These are phyloP conservation scores for Paramecium pentaurelia DNA, from an alignment of 73 alveolate genomes.

Conservation along the genomic window DNA sequence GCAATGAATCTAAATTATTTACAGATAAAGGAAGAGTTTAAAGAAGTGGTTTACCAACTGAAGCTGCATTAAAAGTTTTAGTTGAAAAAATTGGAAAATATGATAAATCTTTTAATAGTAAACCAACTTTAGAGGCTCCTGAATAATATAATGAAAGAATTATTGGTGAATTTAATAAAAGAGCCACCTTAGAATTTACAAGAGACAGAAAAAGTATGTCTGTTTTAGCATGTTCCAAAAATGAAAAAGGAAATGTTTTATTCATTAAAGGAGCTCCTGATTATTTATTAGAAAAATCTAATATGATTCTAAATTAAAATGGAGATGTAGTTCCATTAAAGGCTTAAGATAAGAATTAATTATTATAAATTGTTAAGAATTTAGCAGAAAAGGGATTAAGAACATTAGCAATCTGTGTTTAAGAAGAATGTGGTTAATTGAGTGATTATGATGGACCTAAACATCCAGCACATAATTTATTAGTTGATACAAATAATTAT, in stretches of 20 bases:
- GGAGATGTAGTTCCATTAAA: constrained; percentile 54
- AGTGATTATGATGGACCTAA: constrained; percentile 69
- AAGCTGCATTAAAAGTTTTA: constrained; percentile 87
- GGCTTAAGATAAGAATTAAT: background rate
- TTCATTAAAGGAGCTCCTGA: constrained; percentile 96
- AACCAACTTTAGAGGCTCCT: constrained; percentile 15
- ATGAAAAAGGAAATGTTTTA: constrained; percentile 79
- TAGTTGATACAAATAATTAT: constrained; percentile 64
- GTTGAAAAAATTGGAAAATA: constrained; percentile 89
- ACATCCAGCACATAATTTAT: constrained; percentile 62
- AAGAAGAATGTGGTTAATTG: constrained; percentile 56
- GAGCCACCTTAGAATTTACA: constrained; percentile 89
- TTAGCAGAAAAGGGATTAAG: constrained; percentile 62
- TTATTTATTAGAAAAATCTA: constrained; percentile 81
- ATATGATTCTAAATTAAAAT: constrained; percentile 49
- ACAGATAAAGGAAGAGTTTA: constrained; percentile 55
- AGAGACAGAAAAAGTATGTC: constrained; percentile 98
- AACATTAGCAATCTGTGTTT: constrained; percentile 67
- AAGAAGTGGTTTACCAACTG: constrained; percentile 64
- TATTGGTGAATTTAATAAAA: constrained; percentile 44
- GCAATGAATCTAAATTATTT: constrained; percentile 59
- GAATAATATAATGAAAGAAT: constrained; percentile 56
- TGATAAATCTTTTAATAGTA: constrained; percentile 48
- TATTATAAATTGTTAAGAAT: background rate
- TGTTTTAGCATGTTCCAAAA: constrained; percentile 68